Evolutionary conservation across 1,139 yeast genomes (phyloP).

Genomic region (Kodamaea plutei): DNA sequence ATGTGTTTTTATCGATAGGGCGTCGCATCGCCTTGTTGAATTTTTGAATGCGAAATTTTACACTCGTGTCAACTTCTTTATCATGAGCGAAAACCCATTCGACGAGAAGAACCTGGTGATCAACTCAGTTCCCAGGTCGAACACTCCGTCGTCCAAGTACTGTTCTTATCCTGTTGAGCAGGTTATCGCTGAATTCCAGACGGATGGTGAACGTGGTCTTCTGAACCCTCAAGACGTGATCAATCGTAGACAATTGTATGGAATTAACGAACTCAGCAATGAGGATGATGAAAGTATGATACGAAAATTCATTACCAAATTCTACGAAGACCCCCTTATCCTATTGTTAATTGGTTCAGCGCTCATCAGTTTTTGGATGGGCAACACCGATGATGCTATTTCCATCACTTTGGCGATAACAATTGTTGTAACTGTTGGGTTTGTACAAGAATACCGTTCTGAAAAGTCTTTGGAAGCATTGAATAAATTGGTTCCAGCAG

Average conservation of each 20-base stretch:
- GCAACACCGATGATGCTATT: conserved; percentile 88
- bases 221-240: conserved; percentile 64
- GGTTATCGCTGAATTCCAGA: conserved; percentile 55
- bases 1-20: no score
- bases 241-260: conserved; percentile 69
- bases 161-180: conserved; percentile 59
- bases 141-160: conserved; percentile 49
- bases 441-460: conserved; percentile 91
- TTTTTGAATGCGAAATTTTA: conserved; percentile 3
- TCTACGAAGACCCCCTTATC: conserved; percentile 86
- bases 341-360: conserved; percentile 86
- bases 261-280: conserved; percentile 65
- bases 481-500: conserved; percentile 88
- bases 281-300: conserved; percentile 75
- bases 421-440: conserved; percentile 92
- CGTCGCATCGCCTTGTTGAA: no score
- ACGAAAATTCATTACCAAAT: conserved; percentile 68
- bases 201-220: conserved; percentile 59
- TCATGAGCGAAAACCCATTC: conserved; percentile 35
- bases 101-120: conserved; percentile 15
- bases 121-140: conserved; percentile 22
- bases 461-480: conserved; percentile 91
- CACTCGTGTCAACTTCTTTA: conserved; percentile 6
- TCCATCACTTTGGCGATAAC: conserved; percentile 83
- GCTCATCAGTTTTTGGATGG: conserved; percentile 77